These are phyloP conservation scores for Kodamaea ohmeri DNA, from an alignment of 1,139 yeast genomes.

Conservation along the genomic window DNA sequence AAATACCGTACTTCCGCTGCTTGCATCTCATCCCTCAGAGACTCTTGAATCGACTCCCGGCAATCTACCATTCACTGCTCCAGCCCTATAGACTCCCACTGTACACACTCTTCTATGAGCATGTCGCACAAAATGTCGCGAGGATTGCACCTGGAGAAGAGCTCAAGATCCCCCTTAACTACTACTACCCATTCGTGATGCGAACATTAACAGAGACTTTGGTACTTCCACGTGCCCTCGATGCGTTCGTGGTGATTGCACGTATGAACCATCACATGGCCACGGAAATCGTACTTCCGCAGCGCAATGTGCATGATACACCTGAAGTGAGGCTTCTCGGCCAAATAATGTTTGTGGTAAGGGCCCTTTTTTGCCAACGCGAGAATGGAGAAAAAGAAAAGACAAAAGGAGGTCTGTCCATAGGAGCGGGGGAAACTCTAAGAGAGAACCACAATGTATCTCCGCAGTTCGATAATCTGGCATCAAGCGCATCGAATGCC, in stretches of 20 bases:
- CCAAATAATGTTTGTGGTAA: slow-evolving; percentile 14
- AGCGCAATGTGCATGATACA: slow-evolving; percentile 10
- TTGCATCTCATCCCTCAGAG: slow-evolving; percentile 29
- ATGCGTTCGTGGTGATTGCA: slow-evolving; percentile 23
- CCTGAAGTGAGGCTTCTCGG: slow-evolving; percentile 34
- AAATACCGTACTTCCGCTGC: slow-evolving; percentile 39
- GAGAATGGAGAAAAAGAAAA: neutral
- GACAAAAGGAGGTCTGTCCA: too few relatives aligned
- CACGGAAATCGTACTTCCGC: slow-evolving; percentile 5
- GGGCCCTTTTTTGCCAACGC: slow-evolving; percentile 9
- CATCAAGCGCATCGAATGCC: too few relatives aligned
- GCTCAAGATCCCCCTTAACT: slow-evolving; percentile 20
- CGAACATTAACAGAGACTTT: slow-evolving; percentile 26
- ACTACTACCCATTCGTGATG: slow-evolving; percentile 37
- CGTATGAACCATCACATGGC: slow-evolving; percentile 13
- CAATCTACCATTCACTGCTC: slow-evolving; percentile 21
- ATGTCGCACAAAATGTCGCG: slow-evolving; percentile 10
- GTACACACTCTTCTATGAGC: slow-evolving; percentile 26
- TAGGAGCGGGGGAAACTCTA: too few relatives aligned
- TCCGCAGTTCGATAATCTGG: too few relatives aligned
- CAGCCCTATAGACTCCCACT: slow-evolving; percentile 33
- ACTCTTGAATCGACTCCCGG: slow-evolving; percentile 25
- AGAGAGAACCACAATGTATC: too few relatives aligned
- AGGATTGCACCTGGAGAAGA: slow-evolving; percentile 9
- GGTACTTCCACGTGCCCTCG: slow-evolving; percentile 33